A percentile compares a stretch with the other conserved stretches of the same genome.
These are phyloP conservation scores for Cutaneotrichosporon spelunceum DNA, from an alignment of 1,284 basidiomycete genomes.

Conservation along the genomic window DNA sequence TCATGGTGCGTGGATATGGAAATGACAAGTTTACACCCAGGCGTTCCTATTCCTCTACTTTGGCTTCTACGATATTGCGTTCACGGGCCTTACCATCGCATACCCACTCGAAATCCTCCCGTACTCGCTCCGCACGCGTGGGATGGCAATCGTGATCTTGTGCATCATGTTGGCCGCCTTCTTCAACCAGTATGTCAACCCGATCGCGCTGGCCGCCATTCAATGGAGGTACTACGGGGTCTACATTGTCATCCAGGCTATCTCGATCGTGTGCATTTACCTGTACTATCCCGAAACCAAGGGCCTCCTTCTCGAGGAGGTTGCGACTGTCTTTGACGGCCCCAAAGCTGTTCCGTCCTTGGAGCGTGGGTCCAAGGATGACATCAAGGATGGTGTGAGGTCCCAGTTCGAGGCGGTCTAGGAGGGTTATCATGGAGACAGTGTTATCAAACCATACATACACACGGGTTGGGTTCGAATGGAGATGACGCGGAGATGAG, in stretches of 20 bases:
- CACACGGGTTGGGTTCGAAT: too few relatives aligned
- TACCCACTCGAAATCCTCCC: slow-evolving; percentile 30
- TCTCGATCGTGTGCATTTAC: slow-evolving; percentile 20
- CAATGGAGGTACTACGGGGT: slow-evolving; percentile 40
- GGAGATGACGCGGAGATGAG: background rate
- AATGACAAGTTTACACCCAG: background rate
- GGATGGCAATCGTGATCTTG: slow-evolving; percentile 11
- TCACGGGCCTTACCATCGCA: slow-evolving; percentile 17
- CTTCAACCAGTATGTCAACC: slow-evolving; percentile 29
- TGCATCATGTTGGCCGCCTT: background rate
- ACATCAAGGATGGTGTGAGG: background rate
- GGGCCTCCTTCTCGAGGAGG: slow-evolving; percentile 29
- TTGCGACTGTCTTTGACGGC: slow-evolving; percentile 29
- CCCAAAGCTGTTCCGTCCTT: background rate
- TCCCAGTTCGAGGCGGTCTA: background rate
- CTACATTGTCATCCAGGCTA: slow-evolving; percentile 28
- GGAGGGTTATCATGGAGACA: background rate
- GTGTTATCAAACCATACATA: background rate
- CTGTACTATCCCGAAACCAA: slow-evolving; percentile 33
- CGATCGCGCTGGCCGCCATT: slow-evolving; percentile 27
- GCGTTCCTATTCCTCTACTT: slow-evolving; percentile 30
- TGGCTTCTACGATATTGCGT: slow-evolving; percentile 18
- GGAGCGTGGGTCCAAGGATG: background rate
- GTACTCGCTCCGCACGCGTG: slow-evolving; percentile 22
- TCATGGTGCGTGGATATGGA: slow-evolving; percentile 5